Percentiles rank a stretch among this genome's conserved stretches.
These are phyloP conservation scores for Triticum monococcum DNA, from an alignment of 176 grass and related monocot species.

Conservation along the genomic window DNA sequence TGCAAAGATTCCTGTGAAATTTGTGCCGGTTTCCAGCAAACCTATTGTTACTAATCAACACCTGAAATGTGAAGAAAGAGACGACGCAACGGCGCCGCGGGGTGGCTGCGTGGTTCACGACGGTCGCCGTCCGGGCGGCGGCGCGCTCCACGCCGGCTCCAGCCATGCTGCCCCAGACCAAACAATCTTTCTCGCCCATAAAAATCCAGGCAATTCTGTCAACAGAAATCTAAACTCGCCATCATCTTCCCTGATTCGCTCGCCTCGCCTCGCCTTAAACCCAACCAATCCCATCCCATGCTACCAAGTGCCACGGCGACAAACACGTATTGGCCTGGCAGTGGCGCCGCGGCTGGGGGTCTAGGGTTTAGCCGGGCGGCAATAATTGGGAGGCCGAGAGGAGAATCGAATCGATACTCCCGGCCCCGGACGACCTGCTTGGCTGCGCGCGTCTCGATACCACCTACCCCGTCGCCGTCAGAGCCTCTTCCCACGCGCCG, in stretches of 20 bases:
- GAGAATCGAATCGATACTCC: background rate
- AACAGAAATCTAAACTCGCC: background rate
- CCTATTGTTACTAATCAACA: background rate
- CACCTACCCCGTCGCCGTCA: slow-evolving; percentile 13
- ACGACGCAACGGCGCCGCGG: background rate
- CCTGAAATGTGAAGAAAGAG: background rate
- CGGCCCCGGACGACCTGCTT: background rate
- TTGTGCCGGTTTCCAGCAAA: background rate
- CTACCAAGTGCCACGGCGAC: background rate
- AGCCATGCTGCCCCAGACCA: background rate
- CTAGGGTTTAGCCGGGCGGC: slow-evolving; percentile 30
- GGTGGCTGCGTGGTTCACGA: slow-evolving; percentile 37
- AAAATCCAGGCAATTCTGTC: background rate
- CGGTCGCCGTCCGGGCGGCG: background rate
- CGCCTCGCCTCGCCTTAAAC: background rate
- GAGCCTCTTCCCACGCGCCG: background rate
- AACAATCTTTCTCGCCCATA: background rate
- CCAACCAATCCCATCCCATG: background rate
- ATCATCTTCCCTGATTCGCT: slow-evolving; percentile 2
- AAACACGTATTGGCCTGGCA: background rate
- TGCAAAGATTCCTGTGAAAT: background rate
- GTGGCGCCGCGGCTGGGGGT: slow-evolving; percentile 7
- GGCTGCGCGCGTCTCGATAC: background rate
- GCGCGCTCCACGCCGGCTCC: slow-evolving; percentile 24
- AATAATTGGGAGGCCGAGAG: background rate